Base-by-base conservation (phyloP, 2,329 filamentous ascomycete species). In the Aspergillus texensis region DNA sequence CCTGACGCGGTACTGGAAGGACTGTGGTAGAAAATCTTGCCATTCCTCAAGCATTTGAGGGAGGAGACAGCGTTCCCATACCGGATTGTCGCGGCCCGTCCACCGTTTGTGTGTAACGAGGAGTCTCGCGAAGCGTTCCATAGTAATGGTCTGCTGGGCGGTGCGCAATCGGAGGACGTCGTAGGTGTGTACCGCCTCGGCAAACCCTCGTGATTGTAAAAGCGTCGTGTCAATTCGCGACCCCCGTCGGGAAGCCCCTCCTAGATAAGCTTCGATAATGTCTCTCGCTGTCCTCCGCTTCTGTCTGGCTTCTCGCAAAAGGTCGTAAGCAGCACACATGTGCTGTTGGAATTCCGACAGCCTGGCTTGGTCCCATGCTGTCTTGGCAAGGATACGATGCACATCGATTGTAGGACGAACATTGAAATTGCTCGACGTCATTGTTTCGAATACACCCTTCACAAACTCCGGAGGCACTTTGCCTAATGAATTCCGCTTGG, bases 371-470 rank as follows among this genome's bases (percentile, higher is more conserved):
- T 65, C 59, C 63, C 72, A 76, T 24, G 69, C 67, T 2, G 65
- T 64, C 57, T 77, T 78, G 16, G 75, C 71, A 30, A 79, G 68
- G 10, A 70, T 71, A 14, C 70, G 69, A 73, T 85, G 85, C 75
- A 90, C 85, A 16, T 83, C 77, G 63, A 91, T 82, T 0, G 80
- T 85, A 0, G 89, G 88, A 9, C 78, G 67, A 55, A 89, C 73
- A 61, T 83, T 82, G 77, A 88, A 86, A 0, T 86, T 86, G n/a
- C 78, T 73, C 4, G 81, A 79, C 0, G 79, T 86, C 85, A 92
- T 90, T 24, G 82, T 82, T 0, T 84, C 63, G 81, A 85, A 91
- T 24, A 93, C 73, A 6, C 79, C 73, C 45, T 81, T 72, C 5
- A 90, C 76, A n/a, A 84, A 79, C 3, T 77, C 65, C 3, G 71